A percentile compares a stretch with the other conserved stretches of the same genome.
Evolutionary conservation across 495 filamentous ascomycete species (phyloP).

Genomic region (Podospora anserina): DNA sequence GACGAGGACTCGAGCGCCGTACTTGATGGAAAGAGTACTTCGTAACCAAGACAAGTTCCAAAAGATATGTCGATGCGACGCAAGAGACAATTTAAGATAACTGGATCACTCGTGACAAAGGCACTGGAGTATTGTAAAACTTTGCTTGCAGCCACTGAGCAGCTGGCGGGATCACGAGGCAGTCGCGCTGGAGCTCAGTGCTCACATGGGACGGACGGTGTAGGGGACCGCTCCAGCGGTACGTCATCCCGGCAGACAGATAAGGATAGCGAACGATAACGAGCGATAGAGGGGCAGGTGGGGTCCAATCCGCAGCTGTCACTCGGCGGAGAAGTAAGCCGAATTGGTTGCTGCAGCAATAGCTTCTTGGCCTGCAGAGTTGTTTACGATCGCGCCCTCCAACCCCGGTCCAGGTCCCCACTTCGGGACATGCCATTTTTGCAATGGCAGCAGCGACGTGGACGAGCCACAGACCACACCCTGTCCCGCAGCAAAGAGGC

Average conservation of each 20-base stretch:
- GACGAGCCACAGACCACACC: slow-evolving; percentile 7
- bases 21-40: not conserved
- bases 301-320: not conserved
- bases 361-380: not conserved
- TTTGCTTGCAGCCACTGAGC: not conserved
- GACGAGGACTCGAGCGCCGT: not conserved
- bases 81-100: not conserved
- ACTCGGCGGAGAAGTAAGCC: not conserved
- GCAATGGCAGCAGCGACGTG: slow-evolving; percentile 5
- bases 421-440: slow-evolving; percentile 16
- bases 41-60: not conserved
- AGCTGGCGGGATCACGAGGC: not conserved
- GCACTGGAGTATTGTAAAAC: not conserved
- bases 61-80: not conserved
- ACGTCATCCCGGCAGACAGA: slow-evolving; percentile 24
- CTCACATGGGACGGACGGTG: not conserved
- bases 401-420: slow-evolving; percentile 17
- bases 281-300: slow-evolving; percentile 20
- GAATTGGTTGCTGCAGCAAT: slow-evolving; percentile 20
- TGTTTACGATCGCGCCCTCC: slow-evolving; percentile 21
- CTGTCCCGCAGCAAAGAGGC: slow-evolving; percentile 6
- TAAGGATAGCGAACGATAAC: not conserved
- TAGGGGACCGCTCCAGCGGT: slow-evolving; percentile 2
- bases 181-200: not conserved
- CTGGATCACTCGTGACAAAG: not conserved